A percentile compares a stretch with the other conserved stretches of the same genome.
phyloP scores from a whole-genome alignment of 2,329 filamentous ascomycete species.

The Colletotrichum orchidophilum region DNA sequence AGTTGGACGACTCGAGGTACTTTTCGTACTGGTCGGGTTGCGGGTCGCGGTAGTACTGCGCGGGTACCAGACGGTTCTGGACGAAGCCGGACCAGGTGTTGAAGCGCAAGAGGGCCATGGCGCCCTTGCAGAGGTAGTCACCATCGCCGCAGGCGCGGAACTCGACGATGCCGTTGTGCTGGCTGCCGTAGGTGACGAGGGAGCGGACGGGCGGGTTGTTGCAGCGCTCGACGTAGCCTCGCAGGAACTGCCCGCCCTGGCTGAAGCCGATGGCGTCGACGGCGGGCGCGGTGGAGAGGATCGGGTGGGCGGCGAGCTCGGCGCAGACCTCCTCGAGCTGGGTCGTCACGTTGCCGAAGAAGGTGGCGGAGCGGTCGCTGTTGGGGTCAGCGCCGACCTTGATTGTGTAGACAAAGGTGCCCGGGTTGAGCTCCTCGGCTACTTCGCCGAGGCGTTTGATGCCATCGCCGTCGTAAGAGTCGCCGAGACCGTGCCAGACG shows the following conservation, averaged over 20 bases:
- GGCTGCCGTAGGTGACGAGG: slow-evolving; percentile 88
- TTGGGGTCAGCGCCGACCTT: slow-evolving; percentile 72
- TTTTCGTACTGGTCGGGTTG: slow-evolving; percentile 66
- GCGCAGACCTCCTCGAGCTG: slow-evolving; percentile 82
- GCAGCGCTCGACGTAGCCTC: slow-evolving; percentile 89
- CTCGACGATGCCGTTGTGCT: slow-evolving; percentile 90
- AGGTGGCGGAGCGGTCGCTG: slow-evolving; percentile 83
- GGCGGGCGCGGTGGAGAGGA: slow-evolving; percentile 82
- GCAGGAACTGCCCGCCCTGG: slow-evolving; percentile 95
- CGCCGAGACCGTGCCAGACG: slow-evolving; percentile 89
- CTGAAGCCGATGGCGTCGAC: slow-evolving; percentile 95
- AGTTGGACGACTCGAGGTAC: slow-evolving; percentile 86
- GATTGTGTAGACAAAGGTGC: slow-evolving; percentile 85
- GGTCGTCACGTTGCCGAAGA: slow-evolving; percentile 86
- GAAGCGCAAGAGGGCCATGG: slow-evolving; percentile 78
- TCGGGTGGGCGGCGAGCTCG: slow-evolving; percentile 78
- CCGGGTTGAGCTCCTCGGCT: slow-evolving; percentile 77
- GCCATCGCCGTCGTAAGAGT: slow-evolving; percentile 80
- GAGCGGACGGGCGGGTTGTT: slow-evolving; percentile 78
- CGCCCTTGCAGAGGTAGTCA: slow-evolving; percentile 85
- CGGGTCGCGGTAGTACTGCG: slow-evolving; percentile 90
- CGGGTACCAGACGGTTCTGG: slow-evolving; percentile 84
- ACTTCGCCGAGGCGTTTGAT: slow-evolving; percentile 77
- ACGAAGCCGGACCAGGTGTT: slow-evolving; percentile 85
- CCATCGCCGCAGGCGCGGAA: slow-evolving; percentile 77